These are phyloP conservation scores for Populus pruinosa DNA, from an alignment of 345 rosid genomes.

Conservation along the genomic window DNA sequence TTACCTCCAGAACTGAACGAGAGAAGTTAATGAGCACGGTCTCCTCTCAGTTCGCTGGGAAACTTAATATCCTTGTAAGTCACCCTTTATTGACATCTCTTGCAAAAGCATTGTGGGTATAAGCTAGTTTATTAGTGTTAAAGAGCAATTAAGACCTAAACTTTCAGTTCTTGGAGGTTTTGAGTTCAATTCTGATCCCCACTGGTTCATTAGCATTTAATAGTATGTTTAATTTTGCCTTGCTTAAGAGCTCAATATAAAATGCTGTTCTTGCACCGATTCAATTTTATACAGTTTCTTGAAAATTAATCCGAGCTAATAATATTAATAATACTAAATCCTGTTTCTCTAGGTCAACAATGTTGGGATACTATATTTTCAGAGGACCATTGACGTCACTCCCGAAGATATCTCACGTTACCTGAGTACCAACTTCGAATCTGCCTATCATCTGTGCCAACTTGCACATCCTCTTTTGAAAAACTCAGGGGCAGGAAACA, in stretches of 20 bases:
- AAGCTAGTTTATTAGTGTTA: not conserved
- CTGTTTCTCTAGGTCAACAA: constrained; percentile 21
- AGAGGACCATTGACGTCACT: constrained; percentile 6
- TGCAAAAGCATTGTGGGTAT: not conserved
- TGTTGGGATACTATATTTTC: not conserved
- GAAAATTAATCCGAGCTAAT: not conserved
- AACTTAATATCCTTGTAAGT: constrained; percentile 22
- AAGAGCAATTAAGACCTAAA: not conserved
- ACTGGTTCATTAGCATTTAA: not conserved
- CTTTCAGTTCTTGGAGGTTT: not conserved
- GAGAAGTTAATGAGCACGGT: constrained; percentile 10
- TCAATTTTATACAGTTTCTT: not conserved
- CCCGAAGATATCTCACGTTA: constrained; percentile 5
- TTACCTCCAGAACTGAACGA: constrained; percentile 10
- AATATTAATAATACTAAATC: no score
- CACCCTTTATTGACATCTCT: not conserved
- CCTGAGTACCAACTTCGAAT: constrained; percentile 10
- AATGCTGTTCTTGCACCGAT: not conserved
- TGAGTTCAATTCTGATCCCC: not conserved
- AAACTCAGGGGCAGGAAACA: constrained; percentile 18
- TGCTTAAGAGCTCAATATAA: not conserved
- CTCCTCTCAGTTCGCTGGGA: constrained; percentile 13
- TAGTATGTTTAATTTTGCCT: not conserved
- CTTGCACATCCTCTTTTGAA: constrained; percentile 24
- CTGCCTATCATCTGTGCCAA: constrained; percentile 20